phyloP scores from a whole-genome alignment of 768 basidiomycete species.

The Amanita exitialis region DNA sequence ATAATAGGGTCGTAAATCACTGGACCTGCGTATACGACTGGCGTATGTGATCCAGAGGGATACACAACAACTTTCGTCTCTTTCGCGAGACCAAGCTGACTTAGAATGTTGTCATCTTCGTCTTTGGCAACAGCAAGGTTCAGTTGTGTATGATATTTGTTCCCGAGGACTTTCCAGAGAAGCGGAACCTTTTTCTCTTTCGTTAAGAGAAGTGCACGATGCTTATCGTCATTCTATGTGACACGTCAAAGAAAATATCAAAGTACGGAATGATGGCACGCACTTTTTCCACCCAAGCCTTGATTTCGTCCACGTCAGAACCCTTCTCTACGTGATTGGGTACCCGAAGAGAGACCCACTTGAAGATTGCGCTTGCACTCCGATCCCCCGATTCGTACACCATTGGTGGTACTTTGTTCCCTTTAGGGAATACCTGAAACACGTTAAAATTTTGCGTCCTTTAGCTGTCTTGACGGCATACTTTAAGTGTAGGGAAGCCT shows the following conservation, averaged over 20 bases:
- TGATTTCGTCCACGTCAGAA: conserved; percentile 43
- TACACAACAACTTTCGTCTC: conserved; percentile 66
- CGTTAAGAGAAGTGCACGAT: conserved; percentile 59
- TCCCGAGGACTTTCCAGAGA: conserved; percentile 71
- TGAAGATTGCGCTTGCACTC: conserved; percentile 60
- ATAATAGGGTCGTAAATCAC: not conserved
- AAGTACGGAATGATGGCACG: conserved; percentile 11
- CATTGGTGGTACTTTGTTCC: conserved; percentile 48
- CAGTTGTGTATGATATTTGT: conserved; percentile 57
- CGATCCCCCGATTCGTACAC: conserved; percentile 62
- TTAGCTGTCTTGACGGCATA: conserved; percentile 14
- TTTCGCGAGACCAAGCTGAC: conserved; percentile 49
- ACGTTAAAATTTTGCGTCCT: not conserved
- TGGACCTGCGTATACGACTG: conserved; percentile 61
- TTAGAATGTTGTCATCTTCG: conserved; percentile 49
- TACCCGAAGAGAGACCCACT: conserved; percentile 66
- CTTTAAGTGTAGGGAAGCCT: conserved; percentile 93
- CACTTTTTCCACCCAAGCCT: conserved; percentile 64
- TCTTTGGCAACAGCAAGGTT: conserved; percentile 58
- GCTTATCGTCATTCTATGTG: conserved; percentile 24
- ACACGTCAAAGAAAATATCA: not conserved
- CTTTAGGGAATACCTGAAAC: conserved; percentile 66
- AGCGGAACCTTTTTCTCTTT: conserved; percentile 70
- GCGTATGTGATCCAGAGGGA: conserved; percentile 43
- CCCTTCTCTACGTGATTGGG: conserved; percentile 62